Evolutionary conservation across 306 rosid species (phyloP).

Genomic region (Pterocarpus macrocarpus): DNA sequence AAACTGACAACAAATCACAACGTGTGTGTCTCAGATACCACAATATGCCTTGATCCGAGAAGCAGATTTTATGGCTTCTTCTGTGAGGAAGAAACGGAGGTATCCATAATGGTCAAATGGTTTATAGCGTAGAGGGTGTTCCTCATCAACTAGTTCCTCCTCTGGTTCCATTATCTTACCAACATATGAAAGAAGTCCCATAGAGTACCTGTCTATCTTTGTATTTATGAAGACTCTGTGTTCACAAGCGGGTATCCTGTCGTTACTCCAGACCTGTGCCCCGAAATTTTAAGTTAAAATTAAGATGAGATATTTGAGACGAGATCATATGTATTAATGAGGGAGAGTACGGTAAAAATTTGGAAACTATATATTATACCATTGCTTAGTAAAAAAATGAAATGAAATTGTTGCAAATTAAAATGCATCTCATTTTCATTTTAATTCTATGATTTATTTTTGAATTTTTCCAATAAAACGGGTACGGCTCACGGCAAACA

Average conservation of each 20-base stretch:
- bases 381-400: too few species aligned
- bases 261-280: conserved; percentile 48
- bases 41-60: conserved; percentile 43
- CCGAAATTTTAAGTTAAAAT: not conserved
- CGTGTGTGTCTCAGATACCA: conserved; percentile 30
- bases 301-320: not conserved
- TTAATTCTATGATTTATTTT: too few species aligned
- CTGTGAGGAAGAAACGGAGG: conserved; percentile 43
- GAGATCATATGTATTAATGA: not conserved
- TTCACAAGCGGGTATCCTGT: conserved; percentile 38
- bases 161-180: conserved; percentile 36
- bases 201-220: conserved; percentile 38
- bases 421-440: not conserved
- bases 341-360: not conserved
- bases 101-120: conserved; percentile 52
- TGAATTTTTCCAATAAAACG: too few species aligned
- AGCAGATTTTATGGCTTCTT: conserved; percentile 35
- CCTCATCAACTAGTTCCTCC: conserved; percentile 44
- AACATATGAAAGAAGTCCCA: conserved; percentile 40
- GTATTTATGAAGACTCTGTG: conserved; percentile 40
- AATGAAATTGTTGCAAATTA: not conserved
- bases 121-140: conserved; percentile 42
- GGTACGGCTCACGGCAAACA: too few species aligned
- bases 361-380: not conserved
- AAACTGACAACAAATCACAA: not conserved